These are phyloP conservation scores for Botrytis aclada DNA, from an alignment of 2,329 filamentous ascomycete species.

Conservation along the genomic window DNA sequence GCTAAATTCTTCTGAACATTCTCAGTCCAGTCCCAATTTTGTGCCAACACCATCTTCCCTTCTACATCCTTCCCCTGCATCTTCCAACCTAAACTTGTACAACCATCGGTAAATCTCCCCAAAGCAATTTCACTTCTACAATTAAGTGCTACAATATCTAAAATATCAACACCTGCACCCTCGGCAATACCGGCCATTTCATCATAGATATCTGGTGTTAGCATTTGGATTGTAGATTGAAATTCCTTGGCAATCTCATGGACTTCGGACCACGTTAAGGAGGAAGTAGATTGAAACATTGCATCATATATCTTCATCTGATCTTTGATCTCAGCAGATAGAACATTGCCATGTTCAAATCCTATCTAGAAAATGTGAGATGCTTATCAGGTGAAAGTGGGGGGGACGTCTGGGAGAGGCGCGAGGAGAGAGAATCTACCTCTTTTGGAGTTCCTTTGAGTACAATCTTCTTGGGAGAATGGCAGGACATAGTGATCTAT, in stretches of 20 bases:
- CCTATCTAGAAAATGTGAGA: neutral
- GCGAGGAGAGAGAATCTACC: neutral
- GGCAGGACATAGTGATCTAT: neutral
- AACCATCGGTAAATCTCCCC: neutral
- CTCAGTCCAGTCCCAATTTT: conserved; percentile 34
- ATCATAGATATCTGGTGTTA: conserved; percentile 6
- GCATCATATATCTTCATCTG: neutral
- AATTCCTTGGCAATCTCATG: neutral
- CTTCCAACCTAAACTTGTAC: conserved; percentile 7
- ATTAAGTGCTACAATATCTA: neutral
- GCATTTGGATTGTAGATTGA: neutral
- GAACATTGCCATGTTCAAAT: conserved; percentile 5
- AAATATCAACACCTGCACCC: neutral
- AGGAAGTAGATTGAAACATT: conserved; percentile 1
- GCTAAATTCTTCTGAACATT: conserved; percentile 25
- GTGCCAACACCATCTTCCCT: conserved; percentile 22
- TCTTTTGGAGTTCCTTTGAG: neutral
- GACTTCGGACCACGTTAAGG: neutral
- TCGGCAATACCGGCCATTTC: neutral
- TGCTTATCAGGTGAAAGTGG: neutral
- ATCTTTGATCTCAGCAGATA: neutral
- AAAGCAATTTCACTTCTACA: conserved; percentile 8
- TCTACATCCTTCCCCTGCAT: conserved; percentile 15
- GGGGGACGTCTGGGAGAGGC: neutral
- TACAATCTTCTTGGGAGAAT: neutral